Evolutionary conservation across 106 monocot species (phyloP).

Genomic region (Dendrobium nobile): DNA sequence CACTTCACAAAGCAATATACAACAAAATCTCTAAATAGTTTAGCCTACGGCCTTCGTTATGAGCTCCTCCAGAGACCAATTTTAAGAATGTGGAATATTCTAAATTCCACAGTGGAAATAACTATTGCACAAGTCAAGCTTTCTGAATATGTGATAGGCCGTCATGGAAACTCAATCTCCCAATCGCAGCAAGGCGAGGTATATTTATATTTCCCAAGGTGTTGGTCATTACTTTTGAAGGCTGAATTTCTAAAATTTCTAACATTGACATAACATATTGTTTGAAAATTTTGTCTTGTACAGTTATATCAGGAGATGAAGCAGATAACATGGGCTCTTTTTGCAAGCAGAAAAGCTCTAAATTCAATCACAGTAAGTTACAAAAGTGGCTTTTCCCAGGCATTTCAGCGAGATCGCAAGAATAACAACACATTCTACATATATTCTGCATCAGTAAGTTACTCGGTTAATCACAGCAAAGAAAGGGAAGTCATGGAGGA

Average conservation of each 20-base stretch:
- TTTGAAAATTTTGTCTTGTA: slow-evolving; percentile 5
- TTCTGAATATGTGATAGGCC: slow-evolving; percentile 46
- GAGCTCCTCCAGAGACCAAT: slow-evolving; percentile 51
- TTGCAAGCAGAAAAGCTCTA: slow-evolving; percentile 50
- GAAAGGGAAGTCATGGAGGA: not conserved
- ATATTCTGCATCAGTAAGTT: slow-evolving; percentile 28
- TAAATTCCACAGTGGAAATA: slow-evolving; percentile 57
- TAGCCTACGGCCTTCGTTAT: slow-evolving; percentile 53
- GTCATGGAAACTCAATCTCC: slow-evolving; percentile 16
- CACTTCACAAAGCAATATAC: slow-evolving; percentile 58
- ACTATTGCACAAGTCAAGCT: slow-evolving; percentile 49
- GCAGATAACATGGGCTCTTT: slow-evolving; percentile 56
- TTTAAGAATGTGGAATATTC: slow-evolving; percentile 55
- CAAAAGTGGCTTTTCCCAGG: slow-evolving; percentile 48
- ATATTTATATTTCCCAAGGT: too few species aligned
- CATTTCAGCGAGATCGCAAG: slow-evolving; percentile 46
- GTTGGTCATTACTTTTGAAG: not conserved
- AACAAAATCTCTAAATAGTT: slow-evolving; percentile 37
- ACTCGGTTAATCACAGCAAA: slow-evolving; percentile 9
- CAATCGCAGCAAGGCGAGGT: slow-evolving; percentile 36
- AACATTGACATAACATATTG: not conserved
- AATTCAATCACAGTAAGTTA: slow-evolving; percentile 48
- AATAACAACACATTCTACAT: slow-evolving; percentile 49
- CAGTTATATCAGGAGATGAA: slow-evolving; percentile 49
- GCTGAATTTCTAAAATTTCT: not conserved